Evolutionary conservation across 2,329 filamentous ascomycete genomes (phyloP).

Genomic region (Onygenales sp.): DNA sequence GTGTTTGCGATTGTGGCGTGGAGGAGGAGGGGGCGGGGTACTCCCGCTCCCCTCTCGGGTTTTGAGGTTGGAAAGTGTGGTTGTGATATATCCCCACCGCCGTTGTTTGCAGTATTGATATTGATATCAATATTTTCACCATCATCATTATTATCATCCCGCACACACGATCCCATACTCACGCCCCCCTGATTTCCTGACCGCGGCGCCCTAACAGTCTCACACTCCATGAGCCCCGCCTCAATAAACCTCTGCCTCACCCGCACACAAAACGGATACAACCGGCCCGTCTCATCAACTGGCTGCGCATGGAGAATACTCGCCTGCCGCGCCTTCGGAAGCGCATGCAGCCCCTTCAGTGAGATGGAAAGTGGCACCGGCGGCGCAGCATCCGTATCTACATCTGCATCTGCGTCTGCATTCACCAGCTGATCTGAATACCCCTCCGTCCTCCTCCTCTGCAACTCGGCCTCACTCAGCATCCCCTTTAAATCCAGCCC

Average conservation of each 20-base stretch:
- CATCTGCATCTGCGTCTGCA: not conserved
- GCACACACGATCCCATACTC: not conserved
- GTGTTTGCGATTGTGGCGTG: slow-evolving; percentile 86
- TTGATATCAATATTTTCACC: not conserved
- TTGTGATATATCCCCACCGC: not conserved
- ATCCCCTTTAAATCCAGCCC: slow-evolving; percentile 35
- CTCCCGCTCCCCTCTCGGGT: not conserved
- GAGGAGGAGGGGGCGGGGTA: slow-evolving; percentile 54
- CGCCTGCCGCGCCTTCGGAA: slow-evolving; percentile 26
- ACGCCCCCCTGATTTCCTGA: not conserved
- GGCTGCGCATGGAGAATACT: slow-evolving; percentile 33
- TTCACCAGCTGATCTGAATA: not conserved
- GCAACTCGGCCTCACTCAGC: slow-evolving; percentile 22
- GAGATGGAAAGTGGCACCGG: slow-evolving; percentile 31
- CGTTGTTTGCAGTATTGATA: not conserved
- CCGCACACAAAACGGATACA: slow-evolving; percentile 33
- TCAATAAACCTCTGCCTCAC: slow-evolving; percentile 34
- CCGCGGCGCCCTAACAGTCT: slow-evolving; percentile 7
- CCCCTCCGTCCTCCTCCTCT: slow-evolving; percentile 18
- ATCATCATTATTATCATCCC: not conserved
- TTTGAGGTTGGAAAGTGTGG: not conserved
- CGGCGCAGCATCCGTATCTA: not conserved
- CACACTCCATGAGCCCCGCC: slow-evolving; percentile 30
- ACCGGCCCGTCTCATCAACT: slow-evolving; percentile 27
- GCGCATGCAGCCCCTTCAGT: slow-evolving; percentile 32